These are phyloP conservation scores for Xylaria sp. DNA, from an alignment of 2,329 filamentous ascomycete genomes.

Conservation along the genomic window DNA sequence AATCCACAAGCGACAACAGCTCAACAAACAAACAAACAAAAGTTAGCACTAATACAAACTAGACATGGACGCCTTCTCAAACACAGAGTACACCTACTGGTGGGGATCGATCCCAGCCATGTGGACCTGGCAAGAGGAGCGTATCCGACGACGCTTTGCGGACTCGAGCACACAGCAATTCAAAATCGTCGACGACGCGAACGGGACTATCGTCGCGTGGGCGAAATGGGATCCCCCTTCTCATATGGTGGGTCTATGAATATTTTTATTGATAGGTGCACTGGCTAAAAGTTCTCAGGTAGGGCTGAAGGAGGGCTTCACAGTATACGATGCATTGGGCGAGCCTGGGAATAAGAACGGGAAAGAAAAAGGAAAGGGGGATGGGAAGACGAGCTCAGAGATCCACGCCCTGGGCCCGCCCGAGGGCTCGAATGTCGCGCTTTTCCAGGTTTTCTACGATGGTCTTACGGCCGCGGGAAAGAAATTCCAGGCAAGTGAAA, in stretches of 20 bases:
- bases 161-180: slow-evolving; percentile 44
- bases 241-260: slow-evolving; percentile 34
- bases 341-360: slow-evolving; percentile 7
- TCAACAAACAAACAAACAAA: background rate
- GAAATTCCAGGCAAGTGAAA: slow-evolving; percentile 43
- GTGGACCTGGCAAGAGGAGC: slow-evolving; percentile 42
- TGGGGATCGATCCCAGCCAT: slow-evolving; percentile 42
- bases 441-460: slow-evolving; percentile 41
- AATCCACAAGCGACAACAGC: background rate
- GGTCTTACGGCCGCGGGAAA: slow-evolving; percentile 36
- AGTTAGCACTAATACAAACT: slow-evolving; percentile 3
- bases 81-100: slow-evolving; percentile 45
- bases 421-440: slow-evolving; percentile 36
- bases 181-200: slow-evolving; percentile 43
- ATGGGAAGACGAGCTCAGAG: slow-evolving; percentile 15
- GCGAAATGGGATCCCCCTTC: slow-evolving; percentile 44
- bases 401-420: slow-evolving; percentile 30
- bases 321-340: slow-evolving; percentile 38
- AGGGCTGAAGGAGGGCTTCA: slow-evolving; percentile 40
- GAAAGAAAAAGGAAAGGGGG: slow-evolving; percentile 1
- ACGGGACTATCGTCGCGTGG: slow-evolving; percentile 40
- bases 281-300: too few species aligned
- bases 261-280: too few species aligned
- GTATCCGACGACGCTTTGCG: slow-evolving; percentile 42
- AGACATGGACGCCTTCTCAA: slow-evolving; percentile 45